phyloP scores from a whole-genome alignment of 768 basidiomycete species.

The Tylopilus rubrobrunneus region DNA sequence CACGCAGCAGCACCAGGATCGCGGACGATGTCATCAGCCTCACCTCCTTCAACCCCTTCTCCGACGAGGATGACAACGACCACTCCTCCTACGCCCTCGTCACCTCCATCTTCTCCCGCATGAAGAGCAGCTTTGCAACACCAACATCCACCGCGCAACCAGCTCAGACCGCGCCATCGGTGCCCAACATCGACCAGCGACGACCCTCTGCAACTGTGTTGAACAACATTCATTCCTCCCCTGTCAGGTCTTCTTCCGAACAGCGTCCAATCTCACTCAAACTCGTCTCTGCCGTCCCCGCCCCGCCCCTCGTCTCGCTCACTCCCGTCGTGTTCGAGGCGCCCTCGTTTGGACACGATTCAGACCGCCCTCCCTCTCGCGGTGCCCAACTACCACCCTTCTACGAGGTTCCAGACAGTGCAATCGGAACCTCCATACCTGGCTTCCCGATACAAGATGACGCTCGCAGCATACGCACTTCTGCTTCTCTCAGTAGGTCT shows the following conservation, averaged over 20 bases:
- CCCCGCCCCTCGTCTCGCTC: slow-evolving; percentile 80
- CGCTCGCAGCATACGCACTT: slow-evolving; percentile 78
- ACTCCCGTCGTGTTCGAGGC: slow-evolving; percentile 82
- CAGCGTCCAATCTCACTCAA: slow-evolving; percentile 61
- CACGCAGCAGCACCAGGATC: slow-evolving; percentile 57
- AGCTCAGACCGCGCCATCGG: slow-evolving; percentile 13
- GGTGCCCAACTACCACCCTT: slow-evolving; percentile 46
- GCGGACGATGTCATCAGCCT: slow-evolving; percentile 64
- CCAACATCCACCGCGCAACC: slow-evolving; percentile 45
- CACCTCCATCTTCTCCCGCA: slow-evolving; percentile 72
- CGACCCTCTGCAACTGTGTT: slow-evolving; percentile 51
- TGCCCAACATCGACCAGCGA: slow-evolving; percentile 44
- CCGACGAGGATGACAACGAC: slow-evolving; percentile 90
- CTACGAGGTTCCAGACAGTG: slow-evolving; percentile 48
- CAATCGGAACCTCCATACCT: slow-evolving; percentile 76
- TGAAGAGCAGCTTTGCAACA: slow-evolving; percentile 74
- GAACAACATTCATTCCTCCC: slow-evolving; percentile 43
- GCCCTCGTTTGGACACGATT: slow-evolving; percentile 63
- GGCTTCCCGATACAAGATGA: slow-evolving; percentile 93
- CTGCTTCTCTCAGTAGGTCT: slow-evolving; percentile 65
- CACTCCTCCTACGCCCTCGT: slow-evolving; percentile 84
- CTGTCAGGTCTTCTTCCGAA: slow-evolving; percentile 42
- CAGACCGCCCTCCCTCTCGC: slow-evolving; percentile 57
- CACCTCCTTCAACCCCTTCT: slow-evolving; percentile 88
- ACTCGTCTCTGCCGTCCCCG: slow-evolving; percentile 50